Percentiles rank a stretch among this genome's conserved stretches.
Conservation (phyloP, 2,329 filamentous ascomycete genomes). For the Fusarium sacchari region DNA sequence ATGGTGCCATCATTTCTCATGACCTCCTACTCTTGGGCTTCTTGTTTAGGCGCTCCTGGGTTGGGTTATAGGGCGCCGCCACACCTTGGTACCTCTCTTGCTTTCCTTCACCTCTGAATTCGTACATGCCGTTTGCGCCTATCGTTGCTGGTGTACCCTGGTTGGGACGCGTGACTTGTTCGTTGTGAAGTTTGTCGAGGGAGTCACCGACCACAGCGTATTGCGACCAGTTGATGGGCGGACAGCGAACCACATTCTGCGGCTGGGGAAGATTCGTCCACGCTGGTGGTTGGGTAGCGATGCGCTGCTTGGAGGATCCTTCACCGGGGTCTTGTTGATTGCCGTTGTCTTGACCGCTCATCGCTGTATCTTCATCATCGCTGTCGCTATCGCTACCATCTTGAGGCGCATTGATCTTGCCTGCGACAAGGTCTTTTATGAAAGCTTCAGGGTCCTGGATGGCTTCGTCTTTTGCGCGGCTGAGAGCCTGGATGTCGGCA, state of each 20-base stretch:
- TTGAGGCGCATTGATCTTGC: slow-evolving; percentile 60
- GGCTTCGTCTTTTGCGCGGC: slow-evolving; percentile 75
- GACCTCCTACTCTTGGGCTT: slow-evolving; percentile 50
- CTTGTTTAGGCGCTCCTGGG: slow-evolving; percentile 59
- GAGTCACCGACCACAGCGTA: slow-evolving; percentile 86
- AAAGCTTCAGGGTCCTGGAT: slow-evolving; percentile 78
- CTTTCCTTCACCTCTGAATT: slow-evolving; percentile 59
- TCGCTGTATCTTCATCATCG: slow-evolving; percentile 45
- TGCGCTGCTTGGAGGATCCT: slow-evolving; percentile 36
- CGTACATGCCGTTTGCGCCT: slow-evolving; percentile 58
- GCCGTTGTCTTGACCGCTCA: slow-evolving; percentile 42
- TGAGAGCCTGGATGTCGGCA: slow-evolving; percentile 77
- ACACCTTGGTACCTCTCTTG: slow-evolving; percentile 61
- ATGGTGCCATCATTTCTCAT: slow-evolving; percentile 27
- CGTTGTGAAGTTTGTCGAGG: slow-evolving; percentile 84
- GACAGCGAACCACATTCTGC: slow-evolving; percentile 85
- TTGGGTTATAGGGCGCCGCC: slow-evolving; percentile 66
- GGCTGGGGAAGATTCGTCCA: slow-evolving; percentile 78
- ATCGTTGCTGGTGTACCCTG: slow-evolving; percentile 62
- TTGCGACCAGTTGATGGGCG: slow-evolving; percentile 93
- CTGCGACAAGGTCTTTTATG: slow-evolving; percentile 71
- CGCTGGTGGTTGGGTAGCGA: slow-evolving; percentile 42
- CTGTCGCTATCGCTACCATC: slow-evolving; percentile 44
- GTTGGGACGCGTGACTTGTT: slow-evolving; percentile 75
- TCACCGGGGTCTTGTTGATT: slow-evolving; percentile 44